Conservation (phyloP, 2,329 filamentous ascomycete species). For the Penicillium sp. region DNA sequence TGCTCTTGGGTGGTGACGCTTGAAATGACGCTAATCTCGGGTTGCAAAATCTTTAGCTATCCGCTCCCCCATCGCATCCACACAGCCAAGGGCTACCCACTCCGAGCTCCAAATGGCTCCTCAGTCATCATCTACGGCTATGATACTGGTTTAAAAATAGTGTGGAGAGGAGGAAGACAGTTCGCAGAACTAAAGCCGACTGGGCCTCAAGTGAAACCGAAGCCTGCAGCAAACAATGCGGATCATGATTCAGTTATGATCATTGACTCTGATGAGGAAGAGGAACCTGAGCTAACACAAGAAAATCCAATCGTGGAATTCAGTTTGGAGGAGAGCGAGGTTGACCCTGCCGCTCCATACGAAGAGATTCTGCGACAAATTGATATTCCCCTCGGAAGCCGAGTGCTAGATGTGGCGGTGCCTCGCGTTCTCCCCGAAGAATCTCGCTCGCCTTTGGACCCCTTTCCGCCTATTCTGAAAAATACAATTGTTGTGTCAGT, state of each 20-base stretch:
- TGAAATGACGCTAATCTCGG: conserved; percentile 6
- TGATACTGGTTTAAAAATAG: conserved; percentile 56
- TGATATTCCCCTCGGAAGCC: conserved; percentile 54
- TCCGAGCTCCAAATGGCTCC: conserved; percentile 60
- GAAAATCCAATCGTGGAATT: conserved; percentile 42
- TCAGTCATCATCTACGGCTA: conserved; percentile 61
- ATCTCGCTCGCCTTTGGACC: conserved; percentile 41
- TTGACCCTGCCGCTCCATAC: conserved; percentile 57
- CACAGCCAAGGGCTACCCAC: conserved; percentile 57
- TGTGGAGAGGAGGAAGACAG: conserved; percentile 60
- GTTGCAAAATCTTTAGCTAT: conserved; percentile 48
- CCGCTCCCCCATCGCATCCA: conserved; percentile 59
- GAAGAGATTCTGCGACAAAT: conserved; percentile 55
- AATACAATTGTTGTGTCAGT: conserved; percentile 54
- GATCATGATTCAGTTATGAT: conserved; percentile 52
- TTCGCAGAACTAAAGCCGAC: conserved; percentile 40
- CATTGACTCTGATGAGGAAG: conserved; percentile 58
- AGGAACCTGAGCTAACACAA: conserved; percentile 29
- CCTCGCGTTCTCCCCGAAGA: conserved; percentile 47
- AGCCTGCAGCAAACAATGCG: conserved; percentile 24
- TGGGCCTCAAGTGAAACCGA: conserved; percentile 25
- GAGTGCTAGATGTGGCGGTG: conserved; percentile 54
- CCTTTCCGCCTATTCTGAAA: conserved; percentile 49
- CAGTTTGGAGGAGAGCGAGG: conserved; percentile 54
- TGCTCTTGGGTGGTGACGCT: neutral